Percentiles rank a stretch among this genome's conserved stretches.
phyloP scores from a whole-genome alignment of 1,284 basidiomycete species.

The Cutaneotrichosporon curvatum region DNA sequence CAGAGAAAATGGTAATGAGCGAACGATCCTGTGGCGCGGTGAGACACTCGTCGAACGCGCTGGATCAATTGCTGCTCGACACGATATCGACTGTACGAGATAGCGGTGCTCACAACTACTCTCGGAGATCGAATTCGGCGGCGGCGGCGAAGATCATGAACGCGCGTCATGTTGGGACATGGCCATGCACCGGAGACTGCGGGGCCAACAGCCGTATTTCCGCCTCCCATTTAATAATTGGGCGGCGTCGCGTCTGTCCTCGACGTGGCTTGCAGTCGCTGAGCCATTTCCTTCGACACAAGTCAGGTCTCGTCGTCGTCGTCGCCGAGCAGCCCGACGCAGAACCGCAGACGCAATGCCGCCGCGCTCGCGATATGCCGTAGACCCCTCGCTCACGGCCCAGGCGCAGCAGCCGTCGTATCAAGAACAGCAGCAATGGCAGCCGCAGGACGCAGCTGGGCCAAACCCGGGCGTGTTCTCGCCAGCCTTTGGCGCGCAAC shows the following conservation, averaged over 20 bases:
- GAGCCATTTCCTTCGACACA: no score
- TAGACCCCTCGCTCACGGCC: slow-evolving; percentile 41
- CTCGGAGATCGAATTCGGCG: no score
- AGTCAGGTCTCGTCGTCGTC: no score
- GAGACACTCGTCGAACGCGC: no score
- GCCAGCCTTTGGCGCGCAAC: slow-evolving; percentile 8
- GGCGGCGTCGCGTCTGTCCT: neutral
- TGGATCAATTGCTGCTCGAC: no score
- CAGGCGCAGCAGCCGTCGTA: slow-evolving; percentile 9
- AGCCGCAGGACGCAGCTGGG: slow-evolving; percentile 19
- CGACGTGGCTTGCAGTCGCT: slow-evolving; percentile 5
- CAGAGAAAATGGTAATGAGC: no score
- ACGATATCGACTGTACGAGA: no score
- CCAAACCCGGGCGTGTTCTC: slow-evolving; percentile 4
- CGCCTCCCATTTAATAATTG: neutral
- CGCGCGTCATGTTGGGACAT: neutral
- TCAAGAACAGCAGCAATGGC: slow-evolving; percentile 11
- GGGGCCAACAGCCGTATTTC: neutral
- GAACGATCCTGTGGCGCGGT: no score
- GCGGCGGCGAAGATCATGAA: no score
- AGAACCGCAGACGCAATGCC: slow-evolving; percentile 23
- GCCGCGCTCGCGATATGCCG: slow-evolving; percentile 42
- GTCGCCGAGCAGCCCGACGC: no score
- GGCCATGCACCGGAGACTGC: neutral
- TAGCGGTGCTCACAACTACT: no score